Evolutionary conservation across 371 early-diverging fungal genomes (phyloP).

Genomic region (Cokeromyces recurvatus): DNA sequence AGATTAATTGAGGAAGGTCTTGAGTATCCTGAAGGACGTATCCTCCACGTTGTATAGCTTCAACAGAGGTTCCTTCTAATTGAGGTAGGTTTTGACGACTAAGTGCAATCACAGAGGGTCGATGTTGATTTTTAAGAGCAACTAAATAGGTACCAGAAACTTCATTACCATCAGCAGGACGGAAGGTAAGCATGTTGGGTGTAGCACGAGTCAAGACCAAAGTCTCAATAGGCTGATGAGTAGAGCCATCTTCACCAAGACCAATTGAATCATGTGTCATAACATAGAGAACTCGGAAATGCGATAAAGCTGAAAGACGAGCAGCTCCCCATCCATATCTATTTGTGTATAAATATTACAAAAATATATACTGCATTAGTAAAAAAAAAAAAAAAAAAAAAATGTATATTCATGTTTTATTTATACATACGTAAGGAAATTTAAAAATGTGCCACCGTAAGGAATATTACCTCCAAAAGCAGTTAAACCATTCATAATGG

Average conservation of each 20-base stretch:
- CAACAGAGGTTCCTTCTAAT: conserved; percentile 78
- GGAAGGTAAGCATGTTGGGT: conserved; percentile 86
- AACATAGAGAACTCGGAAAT: conserved; percentile 90
- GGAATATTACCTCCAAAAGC: conserved; percentile 91
- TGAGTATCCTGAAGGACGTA: conserved; percentile 70
- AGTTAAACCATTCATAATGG: conserved; percentile 92
- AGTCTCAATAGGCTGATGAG: conserved; percentile 99
- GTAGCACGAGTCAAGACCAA: conserved; percentile 91
- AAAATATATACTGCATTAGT: not conserved
- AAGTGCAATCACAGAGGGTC: conserved; percentile 89
- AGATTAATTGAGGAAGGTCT: conserved; percentile 54
- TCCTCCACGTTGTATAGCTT: conserved; percentile 76
- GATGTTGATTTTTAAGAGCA: conserved; percentile 65
- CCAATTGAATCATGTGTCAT: conserved; percentile 99
- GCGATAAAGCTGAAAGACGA: conserved; percentile 89
- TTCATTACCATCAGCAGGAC: conserved; percentile 98
- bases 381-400: conserved; percentile 1
- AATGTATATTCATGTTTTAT: no score
- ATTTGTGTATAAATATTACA: no score
- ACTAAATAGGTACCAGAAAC: conserved; percentile 86
- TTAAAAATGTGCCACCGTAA: conserved; percentile 95
- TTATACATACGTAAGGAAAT: conserved; percentile 83
- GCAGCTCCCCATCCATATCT: conserved; percentile 80
- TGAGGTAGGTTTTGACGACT: conserved; percentile 96
- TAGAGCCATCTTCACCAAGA: conserved; percentile 98